Base-by-base conservation (phyloP, 2,329 filamentous ascomycete genomes). In the Trichoderma harzianum region DNA sequence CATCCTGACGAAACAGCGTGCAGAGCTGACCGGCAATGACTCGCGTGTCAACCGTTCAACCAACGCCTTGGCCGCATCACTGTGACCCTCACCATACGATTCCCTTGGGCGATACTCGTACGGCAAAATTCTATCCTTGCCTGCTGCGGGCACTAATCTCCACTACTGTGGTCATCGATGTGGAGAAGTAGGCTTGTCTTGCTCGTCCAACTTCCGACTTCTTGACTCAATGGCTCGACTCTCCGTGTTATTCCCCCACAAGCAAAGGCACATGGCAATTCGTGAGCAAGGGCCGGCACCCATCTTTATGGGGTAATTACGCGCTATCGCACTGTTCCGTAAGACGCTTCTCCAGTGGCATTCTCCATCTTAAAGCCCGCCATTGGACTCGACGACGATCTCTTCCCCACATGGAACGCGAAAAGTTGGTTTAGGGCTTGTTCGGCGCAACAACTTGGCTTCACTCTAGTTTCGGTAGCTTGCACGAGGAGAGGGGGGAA, bases 1-100 rank as follows among this genome's bases (percentile, higher is more conserved):
- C 47, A 53, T 24, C 47, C 7, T 14, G 21, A 14, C 5, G 11
- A 88, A 53, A 55, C 39, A 28, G 16, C 28, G 28, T 53, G 28
- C 7, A 36, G n/a, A 55, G 21, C 28, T n/a, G 36, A 34, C 26
- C 18, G 5, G n/a, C 21, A 69, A 69, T 69, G 66, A 69, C 66
- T 69, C 66, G 66, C 28, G 55, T 12, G 21, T 10, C 24, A 36
- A 32, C 32, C 36, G 53, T 51, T 53, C 39, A 61, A 51, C 30
- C 32, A 69, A 69, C 53, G 21, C 34, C 34, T 36, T 36, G 34
- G 34, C 55, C 66, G 66, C 66, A 61, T 69, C 55, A 60, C 66
- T 61, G 66, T 69, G 66, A 69, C 66, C 66, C 66, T 68, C 64
- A 51, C 36, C 28, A 61, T 28, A 51, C 28, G 0, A 16, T 60